These are phyloP conservation scores for Azolla pinnata DNA, from an alignment of 75 land plant species.

Conservation along the genomic window DNA sequence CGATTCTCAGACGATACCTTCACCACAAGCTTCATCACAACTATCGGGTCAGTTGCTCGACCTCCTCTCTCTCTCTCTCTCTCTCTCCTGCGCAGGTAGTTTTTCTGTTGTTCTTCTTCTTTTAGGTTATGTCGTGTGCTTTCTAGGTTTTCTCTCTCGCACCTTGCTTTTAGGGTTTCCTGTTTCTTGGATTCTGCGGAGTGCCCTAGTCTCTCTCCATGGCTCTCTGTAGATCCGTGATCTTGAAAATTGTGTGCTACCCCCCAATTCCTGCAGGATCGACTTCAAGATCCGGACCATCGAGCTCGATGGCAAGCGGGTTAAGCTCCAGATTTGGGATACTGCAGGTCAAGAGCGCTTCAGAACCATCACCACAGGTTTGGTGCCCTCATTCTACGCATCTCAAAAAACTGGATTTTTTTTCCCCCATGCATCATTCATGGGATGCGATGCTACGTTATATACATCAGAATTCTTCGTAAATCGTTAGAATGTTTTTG, in stretches of 20 bases:
- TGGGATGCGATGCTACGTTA: too few relatives aligned
- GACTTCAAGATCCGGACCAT: conserved; percentile 72
- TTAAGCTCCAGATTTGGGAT: conserved; percentile 73
- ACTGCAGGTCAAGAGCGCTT: conserved; percentile 76
- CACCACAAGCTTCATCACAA: conserved; percentile 77
- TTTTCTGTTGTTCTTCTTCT: too few relatives aligned
- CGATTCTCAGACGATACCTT: conserved; percentile 78
- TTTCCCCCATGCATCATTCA: too few relatives aligned
- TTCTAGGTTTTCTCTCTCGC: background rate
- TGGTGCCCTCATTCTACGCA: background rate
- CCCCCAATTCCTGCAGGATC: too few relatives aligned
- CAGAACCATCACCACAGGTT: conserved; percentile 63
- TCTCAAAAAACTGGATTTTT: background rate
- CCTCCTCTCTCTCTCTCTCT: too few relatives aligned
- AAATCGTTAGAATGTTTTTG: too few relatives aligned
- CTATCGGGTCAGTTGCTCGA: conserved; percentile 50
- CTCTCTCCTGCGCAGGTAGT: too few relatives aligned
- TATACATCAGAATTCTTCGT: too few relatives aligned
- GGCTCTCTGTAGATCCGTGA: too few relatives aligned
- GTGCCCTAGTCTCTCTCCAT: background rate
- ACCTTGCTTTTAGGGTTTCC: background rate
- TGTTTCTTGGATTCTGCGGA: background rate
- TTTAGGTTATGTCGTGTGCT: background rate
- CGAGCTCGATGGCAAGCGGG: conserved; percentile 63
- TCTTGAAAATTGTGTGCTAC: too few relatives aligned